A percentile compares a stretch with the other conserved stretches of the same genome.
phyloP scores from a whole-genome alignment of 169 alveolate genomes.

The Cryptosporidium bovis region DNA sequence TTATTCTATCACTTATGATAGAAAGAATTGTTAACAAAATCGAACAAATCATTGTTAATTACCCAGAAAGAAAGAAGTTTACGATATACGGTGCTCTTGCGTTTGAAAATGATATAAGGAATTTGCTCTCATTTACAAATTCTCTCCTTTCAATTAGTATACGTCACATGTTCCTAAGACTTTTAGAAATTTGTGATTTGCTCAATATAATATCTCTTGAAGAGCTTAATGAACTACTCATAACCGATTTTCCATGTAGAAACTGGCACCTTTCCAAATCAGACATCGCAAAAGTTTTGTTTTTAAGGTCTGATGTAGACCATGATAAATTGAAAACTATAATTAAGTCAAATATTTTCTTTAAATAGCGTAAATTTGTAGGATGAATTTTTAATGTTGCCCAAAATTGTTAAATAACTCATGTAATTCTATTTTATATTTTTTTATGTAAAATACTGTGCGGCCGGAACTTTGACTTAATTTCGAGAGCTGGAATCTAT shows the following conservation, averaged over 20 bases:
- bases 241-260: conserved; percentile 69
- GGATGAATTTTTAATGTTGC: neutral
- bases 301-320: conserved; percentile 41
- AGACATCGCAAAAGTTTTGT: conserved; percentile 26
- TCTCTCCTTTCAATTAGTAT: conserved; percentile 70
- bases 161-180: conserved; percentile 54
- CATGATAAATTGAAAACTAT: conserved; percentile 18
- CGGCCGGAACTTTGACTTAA: conserved; percentile 15
- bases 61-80: conserved; percentile 61
- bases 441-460: neutral
- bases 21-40: conserved; percentile 66
- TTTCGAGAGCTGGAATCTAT: conserved; percentile 37
- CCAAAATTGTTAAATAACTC: neutral
- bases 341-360: conserved; percentile 48
- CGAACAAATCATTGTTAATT: conserved; percentile 54
- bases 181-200: conserved; percentile 61
- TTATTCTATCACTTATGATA: conserved; percentile 57
- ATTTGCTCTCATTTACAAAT: conserved; percentile 51
- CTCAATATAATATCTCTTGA: conserved; percentile 50
- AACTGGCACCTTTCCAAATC: conserved; percentile 61
- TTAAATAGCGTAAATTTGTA: neutral
- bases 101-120: conserved; percentile 64
- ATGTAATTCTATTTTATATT: neutral
- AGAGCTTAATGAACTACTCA: conserved; percentile 44
- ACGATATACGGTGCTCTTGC: conserved; percentile 71